Conservation (phyloP, 2,329 filamentous ascomycete genomes). For the Leptographium lundbergii region DNA sequence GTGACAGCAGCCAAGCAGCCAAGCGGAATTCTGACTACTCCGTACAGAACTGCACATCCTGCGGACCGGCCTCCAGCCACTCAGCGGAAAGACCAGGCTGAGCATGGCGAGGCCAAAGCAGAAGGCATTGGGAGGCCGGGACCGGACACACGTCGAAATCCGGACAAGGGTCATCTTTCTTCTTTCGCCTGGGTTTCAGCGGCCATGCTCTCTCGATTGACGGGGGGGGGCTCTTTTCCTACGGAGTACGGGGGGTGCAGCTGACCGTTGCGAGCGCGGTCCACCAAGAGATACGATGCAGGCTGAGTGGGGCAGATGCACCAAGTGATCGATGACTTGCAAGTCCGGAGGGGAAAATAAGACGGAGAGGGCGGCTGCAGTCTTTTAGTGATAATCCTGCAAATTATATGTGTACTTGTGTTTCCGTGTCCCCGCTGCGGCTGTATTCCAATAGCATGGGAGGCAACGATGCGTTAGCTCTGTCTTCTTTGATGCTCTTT, state of each 20-base stretch:
- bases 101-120: neutral
- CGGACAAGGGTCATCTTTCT: no score
- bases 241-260: neutral
- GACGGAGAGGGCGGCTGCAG: neutral
- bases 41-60: neutral
- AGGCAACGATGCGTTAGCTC: neutral
- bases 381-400: neutral
- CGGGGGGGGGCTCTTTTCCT: neutral
- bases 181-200: neutral
- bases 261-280: neutral
- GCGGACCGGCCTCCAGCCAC: neutral
- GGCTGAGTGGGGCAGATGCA: neutral
- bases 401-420: neutral
- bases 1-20: neutral
- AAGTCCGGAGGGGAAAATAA: neutral
- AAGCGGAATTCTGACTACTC: neutral
- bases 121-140: neutral
- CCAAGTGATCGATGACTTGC: neutral
- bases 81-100: neutral
- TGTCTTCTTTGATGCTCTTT: no score
- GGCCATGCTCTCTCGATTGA: neutral
- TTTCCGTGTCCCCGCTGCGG: neutral
- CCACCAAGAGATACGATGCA: neutral
- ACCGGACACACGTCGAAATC: no score
- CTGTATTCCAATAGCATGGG: neutral